phyloP scores from a whole-genome alignment of 805 yeast genomes.

The Saccharomycopsis amapae region DNA sequence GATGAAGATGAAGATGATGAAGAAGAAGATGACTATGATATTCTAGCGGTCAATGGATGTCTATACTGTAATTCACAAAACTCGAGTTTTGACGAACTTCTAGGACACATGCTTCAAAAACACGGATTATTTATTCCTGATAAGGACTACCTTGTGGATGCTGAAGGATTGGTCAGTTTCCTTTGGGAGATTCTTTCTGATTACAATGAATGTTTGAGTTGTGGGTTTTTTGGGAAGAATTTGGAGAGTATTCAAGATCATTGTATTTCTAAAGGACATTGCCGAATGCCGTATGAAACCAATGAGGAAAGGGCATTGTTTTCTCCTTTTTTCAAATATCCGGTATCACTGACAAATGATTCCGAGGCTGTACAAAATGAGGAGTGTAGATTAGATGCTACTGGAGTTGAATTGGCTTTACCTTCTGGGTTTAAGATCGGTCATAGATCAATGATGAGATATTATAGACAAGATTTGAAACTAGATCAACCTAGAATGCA shows the following conservation, averaged over 20 bases:
- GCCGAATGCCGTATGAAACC: constrained; percentile 80
- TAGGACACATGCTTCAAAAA: constrained; percentile 66
- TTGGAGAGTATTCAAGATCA: constrained; percentile 87
- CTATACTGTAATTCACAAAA: constrained; percentile 51
- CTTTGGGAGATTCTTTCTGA: constrained; percentile 74
- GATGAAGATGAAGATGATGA: constrained; percentile 26
- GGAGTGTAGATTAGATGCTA: constrained; percentile 28
- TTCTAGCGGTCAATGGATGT: constrained; percentile 32
- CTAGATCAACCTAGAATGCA: constrained; percentile 40
- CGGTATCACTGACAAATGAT: constrained; percentile 26
- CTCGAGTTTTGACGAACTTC: constrained; percentile 48
- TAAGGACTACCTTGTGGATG: constrained; percentile 55
- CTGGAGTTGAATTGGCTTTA: constrained; percentile 59
- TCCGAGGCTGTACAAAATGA: constrained; percentile 25
- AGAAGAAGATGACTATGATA: constrained; percentile 13
- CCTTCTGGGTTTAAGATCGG: constrained; percentile 79
- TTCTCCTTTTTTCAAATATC: constrained; percentile 67
- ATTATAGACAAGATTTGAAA: constrained; percentile 55
- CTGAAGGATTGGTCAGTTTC: constrained; percentile 65
- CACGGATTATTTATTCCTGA: constrained; percentile 93
- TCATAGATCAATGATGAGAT: constrained; percentile 68
- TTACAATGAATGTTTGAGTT: constrained; percentile 72
- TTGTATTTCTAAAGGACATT: constrained; percentile 77
- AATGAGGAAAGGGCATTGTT: constrained; percentile 71
- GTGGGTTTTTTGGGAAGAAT: constrained; percentile 77